Evolutionary conservation across 306 rosid species (phyloP).

Genomic region (Aeschynomene evenia): DNA sequence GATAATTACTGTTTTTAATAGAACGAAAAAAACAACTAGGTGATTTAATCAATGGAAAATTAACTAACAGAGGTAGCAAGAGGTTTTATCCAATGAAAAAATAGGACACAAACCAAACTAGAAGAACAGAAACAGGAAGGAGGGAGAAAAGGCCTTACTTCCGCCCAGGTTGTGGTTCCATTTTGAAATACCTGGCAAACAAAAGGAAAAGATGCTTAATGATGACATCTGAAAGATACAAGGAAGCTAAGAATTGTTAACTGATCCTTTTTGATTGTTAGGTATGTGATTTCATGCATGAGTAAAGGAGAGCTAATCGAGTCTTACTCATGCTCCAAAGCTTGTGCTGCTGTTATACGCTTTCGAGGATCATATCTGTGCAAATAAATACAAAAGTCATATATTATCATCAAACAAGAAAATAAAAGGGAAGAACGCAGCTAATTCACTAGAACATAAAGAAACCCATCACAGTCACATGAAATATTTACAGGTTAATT

Average conservation of each 20-base stretch:
- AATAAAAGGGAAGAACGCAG: background rate
- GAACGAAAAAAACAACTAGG: background rate
- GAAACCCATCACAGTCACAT: slow-evolving; percentile 4
- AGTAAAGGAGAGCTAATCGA: slow-evolving; percentile 15
- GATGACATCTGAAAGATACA: slow-evolving; percentile 14
- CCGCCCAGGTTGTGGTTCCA: slow-evolving; percentile 86
- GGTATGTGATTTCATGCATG: slow-evolving; percentile 8
- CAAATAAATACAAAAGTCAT: slow-evolving; percentile 26
- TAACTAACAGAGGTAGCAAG: slow-evolving; percentile 14
- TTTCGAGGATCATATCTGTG: slow-evolving; percentile 98
- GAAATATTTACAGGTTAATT: slow-evolving; percentile 15
- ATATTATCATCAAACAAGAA: slow-evolving; percentile 1
- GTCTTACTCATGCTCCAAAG: slow-evolving; percentile 91
- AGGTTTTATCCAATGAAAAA: slow-evolving; percentile 9
- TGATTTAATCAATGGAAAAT: background rate
- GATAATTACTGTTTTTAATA: background rate
- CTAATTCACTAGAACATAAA: slow-evolving; percentile 3
- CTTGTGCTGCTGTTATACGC: slow-evolving; percentile 90
- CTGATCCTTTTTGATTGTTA: slow-evolving; percentile 8
- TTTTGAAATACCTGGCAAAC: slow-evolving; percentile 77
- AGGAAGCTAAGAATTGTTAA: slow-evolving; percentile 13
- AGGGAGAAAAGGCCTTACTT: slow-evolving; percentile 60
- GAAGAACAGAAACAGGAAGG: background rate
- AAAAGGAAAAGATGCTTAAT: slow-evolving; percentile 29
- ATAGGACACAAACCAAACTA: slow-evolving; percentile 6